Base-by-base conservation (phyloP, 306 rosid species). In the Cicer pinnatifidum region DNA sequence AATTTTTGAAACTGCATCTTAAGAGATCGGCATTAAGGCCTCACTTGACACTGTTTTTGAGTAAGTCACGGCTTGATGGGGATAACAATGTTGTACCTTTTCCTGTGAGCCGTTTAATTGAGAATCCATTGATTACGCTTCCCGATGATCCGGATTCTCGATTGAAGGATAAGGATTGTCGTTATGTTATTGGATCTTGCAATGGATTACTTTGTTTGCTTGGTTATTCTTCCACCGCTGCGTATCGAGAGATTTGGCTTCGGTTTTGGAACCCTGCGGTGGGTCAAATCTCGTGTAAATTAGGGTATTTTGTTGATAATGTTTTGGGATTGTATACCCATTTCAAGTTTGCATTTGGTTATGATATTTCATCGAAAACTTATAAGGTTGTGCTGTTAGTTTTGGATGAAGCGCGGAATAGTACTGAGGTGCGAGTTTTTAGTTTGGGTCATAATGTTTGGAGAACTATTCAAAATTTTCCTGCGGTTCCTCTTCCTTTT, bases 401-500 rank as follows among this genome's bases (percentile, higher is more conserved):
- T 28, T 59, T 12, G 43, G 43, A 59, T 59, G 65, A 59, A 12
- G 65, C 43, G 33, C 2, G 5, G 7, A 59, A 59, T 28, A 59
- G 65, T 6, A 59, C 43, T 33, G 7, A 33, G 33, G 65, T 59
- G 17, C 19, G 9, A n/a, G 40, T 59, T 59, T 11, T 59, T 11
- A 59, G 43, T 59, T 35, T 59, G 43, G 65, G 43, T 35, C 9
- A 33, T 11, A 35, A 33, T 33, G 2, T 6, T 12, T 59, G 65
- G 65, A 59, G 65, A 0, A 3, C 19, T 59, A 59, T 59, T 59
- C 65, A 59, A 59, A 59, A 33, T 35, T 59, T 59, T 59, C 65
- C 65, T 33, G 65, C 65, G 5, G 65, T 59, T 59, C 41, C 65
- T 59, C 65, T 38, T 40, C 69, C 69, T 39, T 63, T 38, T 44